phyloP scores from a whole-genome alignment of 495 filamentous ascomycete species.

The Aspergillus ellipticus region DNA sequence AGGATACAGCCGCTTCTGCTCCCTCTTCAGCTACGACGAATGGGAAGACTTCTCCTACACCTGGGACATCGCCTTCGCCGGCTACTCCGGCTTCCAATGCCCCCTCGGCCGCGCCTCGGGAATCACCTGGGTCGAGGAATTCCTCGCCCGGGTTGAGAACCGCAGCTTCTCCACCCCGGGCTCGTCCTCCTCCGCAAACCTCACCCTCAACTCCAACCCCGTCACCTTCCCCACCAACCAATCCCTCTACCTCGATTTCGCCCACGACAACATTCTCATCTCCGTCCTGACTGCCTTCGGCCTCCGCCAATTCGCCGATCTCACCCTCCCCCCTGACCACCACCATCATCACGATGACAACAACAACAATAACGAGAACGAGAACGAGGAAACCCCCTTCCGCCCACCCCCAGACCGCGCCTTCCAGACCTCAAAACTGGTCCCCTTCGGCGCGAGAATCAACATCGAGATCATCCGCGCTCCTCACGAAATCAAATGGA shows the following conservation, averaged over 20 bases:
- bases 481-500: slow-evolving; percentile 45
- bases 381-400: background rate
- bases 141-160: slow-evolving; percentile 52
- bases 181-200: slow-evolving; percentile 45
- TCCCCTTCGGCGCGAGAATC: slow-evolving; percentile 57
- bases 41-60: slow-evolving; percentile 50
- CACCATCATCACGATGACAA: background rate
- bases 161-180: slow-evolving; percentile 42
- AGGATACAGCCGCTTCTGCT: slow-evolving; percentile 53
- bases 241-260: slow-evolving; percentile 39
- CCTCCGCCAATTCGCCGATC: slow-evolving; percentile 46
- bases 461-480: slow-evolving; percentile 63
- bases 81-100: slow-evolving; percentile 49
- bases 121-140: slow-evolving; percentile 58
- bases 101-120: slow-evolving; percentile 56
- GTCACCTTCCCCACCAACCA: slow-evolving; percentile 48
- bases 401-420: slow-evolving; percentile 42
- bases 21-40: slow-evolving; percentile 48
- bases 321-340: slow-evolving; percentile 34
- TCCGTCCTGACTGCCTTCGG: slow-evolving; percentile 47
- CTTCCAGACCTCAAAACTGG: slow-evolving; percentile 53
- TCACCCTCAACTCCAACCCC: slow-evolving; percentile 45
- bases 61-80: slow-evolving; percentile 54
- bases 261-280: slow-evolving; percentile 31
- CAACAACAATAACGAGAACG: background rate